phyloP scores from a whole-genome alignment of 148 eudicot genomes.

The Rhododendron vialii region DNA sequence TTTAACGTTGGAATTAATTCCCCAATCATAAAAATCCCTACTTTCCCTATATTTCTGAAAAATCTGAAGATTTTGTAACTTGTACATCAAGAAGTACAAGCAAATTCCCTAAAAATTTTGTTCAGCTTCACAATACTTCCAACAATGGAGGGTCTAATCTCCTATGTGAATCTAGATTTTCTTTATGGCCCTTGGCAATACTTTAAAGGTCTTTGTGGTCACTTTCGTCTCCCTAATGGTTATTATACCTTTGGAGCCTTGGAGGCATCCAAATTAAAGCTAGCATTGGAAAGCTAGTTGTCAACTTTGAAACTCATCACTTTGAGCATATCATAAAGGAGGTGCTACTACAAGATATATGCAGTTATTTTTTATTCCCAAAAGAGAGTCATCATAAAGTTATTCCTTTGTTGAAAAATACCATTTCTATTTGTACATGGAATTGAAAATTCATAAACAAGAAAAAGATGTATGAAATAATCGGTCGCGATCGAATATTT shows the following conservation, averaged over 20 bases:
- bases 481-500: background rate
- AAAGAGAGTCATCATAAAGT: background rate
- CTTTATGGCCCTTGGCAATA: background rate
- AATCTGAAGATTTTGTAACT: background rate
- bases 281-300: background rate
- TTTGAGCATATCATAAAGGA: background rate
- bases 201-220: background rate
- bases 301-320: background rate
- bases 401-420: background rate
- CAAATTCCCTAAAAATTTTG: conserved; percentile 1
- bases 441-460: background rate
- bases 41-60: background rate
- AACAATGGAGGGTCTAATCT: background rate
- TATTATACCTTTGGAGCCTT: background rate
- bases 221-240: background rate
- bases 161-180: background rate
- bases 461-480: background rate
- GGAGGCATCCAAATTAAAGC: background rate
- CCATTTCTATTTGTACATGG: background rate
- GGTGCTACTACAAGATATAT: background rate
- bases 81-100: background rate
- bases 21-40: background rate
- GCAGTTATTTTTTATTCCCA: background rate
- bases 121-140: background rate
- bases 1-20: background rate